phyloP scores from a whole-genome alignment of 257 asterid species.

The Lycium barbarum region DNA sequence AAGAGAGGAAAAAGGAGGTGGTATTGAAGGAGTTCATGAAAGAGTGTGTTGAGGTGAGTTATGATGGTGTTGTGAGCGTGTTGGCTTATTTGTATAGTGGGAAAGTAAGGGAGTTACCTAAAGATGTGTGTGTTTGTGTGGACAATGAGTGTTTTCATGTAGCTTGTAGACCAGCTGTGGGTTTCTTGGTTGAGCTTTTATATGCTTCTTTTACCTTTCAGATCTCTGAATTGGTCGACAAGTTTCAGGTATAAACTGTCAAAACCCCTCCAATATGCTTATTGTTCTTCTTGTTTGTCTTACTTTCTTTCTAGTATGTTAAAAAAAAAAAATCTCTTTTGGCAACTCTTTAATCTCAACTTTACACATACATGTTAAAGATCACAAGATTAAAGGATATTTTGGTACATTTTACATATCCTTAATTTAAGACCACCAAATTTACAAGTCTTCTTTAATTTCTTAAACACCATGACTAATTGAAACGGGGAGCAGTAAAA shows the following conservation, averaged over 20 bases:
- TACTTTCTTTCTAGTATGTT: too few relatives aligned
- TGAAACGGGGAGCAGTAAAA: too few relatives aligned
- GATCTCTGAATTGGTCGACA: constrained; percentile 61
- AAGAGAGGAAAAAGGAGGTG: constrained; percentile 41
- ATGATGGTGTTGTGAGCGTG: constrained; percentile 71
- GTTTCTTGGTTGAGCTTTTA: constrained; percentile 70
- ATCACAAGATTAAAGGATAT: too few relatives aligned
- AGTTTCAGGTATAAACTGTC: constrained; percentile 68
- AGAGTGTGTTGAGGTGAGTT: constrained; percentile 66
- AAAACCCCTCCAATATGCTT: neutral
- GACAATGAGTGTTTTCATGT: constrained; percentile 85
- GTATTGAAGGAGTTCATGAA: constrained; percentile 75
- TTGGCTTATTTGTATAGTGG: constrained; percentile 79
- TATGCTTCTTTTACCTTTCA: constrained; percentile 76
- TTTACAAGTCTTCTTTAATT: too few relatives aligned
- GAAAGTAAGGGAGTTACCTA: constrained; percentile 61
- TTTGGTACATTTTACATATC: too few relatives aligned
- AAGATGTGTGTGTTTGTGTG: constrained; percentile 72
- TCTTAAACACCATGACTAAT: too few relatives aligned
- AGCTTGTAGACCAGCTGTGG: constrained; percentile 83
- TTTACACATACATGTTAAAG: too few relatives aligned
- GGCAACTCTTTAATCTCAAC: too few relatives aligned
- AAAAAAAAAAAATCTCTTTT: too few relatives aligned
- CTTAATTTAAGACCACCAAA: too few relatives aligned
- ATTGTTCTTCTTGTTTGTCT: neutral